Base-by-base conservation (phyloP, 2,329 filamentous ascomycete species). In the Arthroderma sp. region DNA sequence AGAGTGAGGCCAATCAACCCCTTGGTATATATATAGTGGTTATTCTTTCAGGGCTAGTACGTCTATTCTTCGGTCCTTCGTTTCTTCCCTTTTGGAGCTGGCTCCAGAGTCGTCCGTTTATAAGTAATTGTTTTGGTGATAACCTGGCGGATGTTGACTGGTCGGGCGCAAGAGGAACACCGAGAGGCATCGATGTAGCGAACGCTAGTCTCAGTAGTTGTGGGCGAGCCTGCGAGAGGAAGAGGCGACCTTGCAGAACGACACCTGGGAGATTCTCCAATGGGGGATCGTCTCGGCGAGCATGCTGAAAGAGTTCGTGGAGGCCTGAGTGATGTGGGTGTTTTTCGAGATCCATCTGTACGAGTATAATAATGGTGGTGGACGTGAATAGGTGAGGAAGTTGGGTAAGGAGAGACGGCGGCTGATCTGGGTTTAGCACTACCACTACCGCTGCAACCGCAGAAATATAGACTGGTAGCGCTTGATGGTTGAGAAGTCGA, bases 41-140 rank as follows among this genome's bases (percentile, higher is more conserved):
- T 22, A 22, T 22, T 22, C 15, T 22, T 22, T 22, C 15, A 22
- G 15, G 15, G 15, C 1, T 22, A 3, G 15, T 22, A 22, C 15
- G 15, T 48, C 27, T 48, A 47, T 38, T 53, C 48, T 10, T 46
- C 45, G 6, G 78, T 65, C 71, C 85, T 93, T 68, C 88, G 81
- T 68, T 87, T 79, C 75, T 95, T 96, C 52, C 88, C 88, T 63
- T 88, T 88, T 5, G 87, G 89, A 33, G 88, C 86, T 27, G 88
- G 85, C 52, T 87, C 84, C 68, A 96, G 85, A 49, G 59, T 73
- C 59, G 83, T 61, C 43, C 71, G 66, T 56, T 85, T 94, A 65
- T 93, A 94, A 36, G 85, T 94, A 31, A 50, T 49, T 48, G 87
- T 95, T 54, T 87, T 77, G n/a, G 88, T 95, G 43, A 95, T 84